Evolutionary conservation across 148 eudicot species (phyloP).

Genomic region (Mesembryanthemum crystallinum): DNA sequence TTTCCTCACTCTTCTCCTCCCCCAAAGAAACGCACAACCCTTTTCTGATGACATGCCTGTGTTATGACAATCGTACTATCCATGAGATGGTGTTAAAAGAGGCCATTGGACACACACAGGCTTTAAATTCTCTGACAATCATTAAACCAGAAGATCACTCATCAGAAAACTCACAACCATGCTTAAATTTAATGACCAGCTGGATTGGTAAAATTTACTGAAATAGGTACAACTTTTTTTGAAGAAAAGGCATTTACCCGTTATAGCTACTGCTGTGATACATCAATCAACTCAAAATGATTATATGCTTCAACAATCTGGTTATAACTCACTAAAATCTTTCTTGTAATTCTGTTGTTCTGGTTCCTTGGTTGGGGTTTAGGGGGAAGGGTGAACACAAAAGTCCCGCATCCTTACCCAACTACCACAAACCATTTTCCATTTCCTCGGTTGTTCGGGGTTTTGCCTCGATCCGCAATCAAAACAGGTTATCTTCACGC

Average conservation of each 20-base stretch:
- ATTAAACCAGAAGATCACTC: too few species aligned
- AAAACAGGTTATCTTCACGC: background rate
- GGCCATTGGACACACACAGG: too few species aligned
- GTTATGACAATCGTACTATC: too few species aligned
- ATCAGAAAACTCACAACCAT: too few species aligned
- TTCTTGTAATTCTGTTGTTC: background rate
- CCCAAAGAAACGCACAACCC: too few species aligned
- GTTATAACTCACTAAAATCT: background rate
- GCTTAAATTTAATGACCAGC: too few species aligned
- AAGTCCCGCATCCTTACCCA: background rate
- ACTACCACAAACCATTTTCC: background rate
- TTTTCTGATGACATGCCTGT: too few species aligned
- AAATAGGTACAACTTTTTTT: too few species aligned
- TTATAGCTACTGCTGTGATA: background rate
- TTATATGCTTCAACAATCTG: background rate
- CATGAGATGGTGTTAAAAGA: too few species aligned
- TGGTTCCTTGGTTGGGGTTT: background rate
- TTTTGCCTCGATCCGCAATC: background rate
- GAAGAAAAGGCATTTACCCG: background rate
- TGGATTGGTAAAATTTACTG: too few species aligned
- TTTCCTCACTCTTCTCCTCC: too few species aligned
- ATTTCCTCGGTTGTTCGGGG: background rate
- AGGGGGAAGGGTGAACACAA: background rate
- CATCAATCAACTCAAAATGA: background rate
- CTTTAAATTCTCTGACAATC: too few species aligned